A percentile compares a stretch with the other conserved stretches of the same genome.
phyloP scores from a whole-genome alignment of 2,329 filamentous ascomycete genomes.

The Fusarium sp. region DNA sequence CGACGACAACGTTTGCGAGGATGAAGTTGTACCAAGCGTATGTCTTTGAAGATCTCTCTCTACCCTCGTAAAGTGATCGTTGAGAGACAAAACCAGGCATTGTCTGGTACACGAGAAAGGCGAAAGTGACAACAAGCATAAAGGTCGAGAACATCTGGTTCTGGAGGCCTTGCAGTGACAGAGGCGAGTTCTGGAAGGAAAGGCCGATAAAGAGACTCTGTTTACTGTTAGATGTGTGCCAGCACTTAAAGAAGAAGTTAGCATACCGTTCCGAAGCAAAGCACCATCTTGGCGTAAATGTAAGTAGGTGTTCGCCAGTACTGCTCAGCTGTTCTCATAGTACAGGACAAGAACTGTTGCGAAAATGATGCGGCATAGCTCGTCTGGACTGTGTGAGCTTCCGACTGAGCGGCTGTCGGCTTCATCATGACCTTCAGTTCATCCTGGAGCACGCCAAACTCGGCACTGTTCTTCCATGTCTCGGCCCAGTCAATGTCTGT shows the following conservation, averaged over 20 bases:
- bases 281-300: conserved; percentile 60
- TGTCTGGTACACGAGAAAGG: conserved; percentile 54
- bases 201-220: neutral
- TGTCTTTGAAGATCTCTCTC: conserved; percentile 74
- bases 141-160: conserved; percentile 5
- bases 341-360: conserved; percentile 48
- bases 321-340: conserved; percentile 48
- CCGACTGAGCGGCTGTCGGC: neutral
- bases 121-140: neutral
- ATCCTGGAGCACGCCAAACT: neutral
- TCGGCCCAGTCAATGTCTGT: neutral
- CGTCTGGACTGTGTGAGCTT: neutral
- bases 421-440: neutral
- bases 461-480: neutral
- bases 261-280: neutral
- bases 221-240: neutral
- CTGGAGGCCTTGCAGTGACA: neutral
- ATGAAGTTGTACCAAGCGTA: conserved; percentile 54
- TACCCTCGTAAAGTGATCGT: conserved; percentile 73
- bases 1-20: conserved; percentile 23
- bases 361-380: conserved; percentile 60
- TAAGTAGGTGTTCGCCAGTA: conserved; percentile 62
- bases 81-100: conserved; percentile 78
- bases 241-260: neutral
- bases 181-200: neutral